Evolutionary conservation across 148 eudicot species (phyloP).

Genomic region (Euryodendron excelsum): DNA sequence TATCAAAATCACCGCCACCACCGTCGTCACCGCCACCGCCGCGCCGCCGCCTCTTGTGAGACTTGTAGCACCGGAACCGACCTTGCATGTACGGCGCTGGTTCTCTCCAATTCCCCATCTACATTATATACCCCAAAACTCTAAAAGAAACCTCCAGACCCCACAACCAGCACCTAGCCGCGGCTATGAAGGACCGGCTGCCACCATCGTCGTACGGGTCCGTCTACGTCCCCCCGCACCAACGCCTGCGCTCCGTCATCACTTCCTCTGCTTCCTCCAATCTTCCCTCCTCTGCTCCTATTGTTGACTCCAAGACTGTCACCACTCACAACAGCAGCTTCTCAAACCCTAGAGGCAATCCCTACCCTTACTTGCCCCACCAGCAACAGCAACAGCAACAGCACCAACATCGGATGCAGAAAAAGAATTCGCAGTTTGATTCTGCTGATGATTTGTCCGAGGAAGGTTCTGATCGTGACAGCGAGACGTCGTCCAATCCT

Average conservation of each 20-base stretch:
- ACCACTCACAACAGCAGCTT: conserved; percentile 11
- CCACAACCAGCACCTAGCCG: conserved; percentile 5
- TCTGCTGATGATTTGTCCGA: conserved; percentile 29
- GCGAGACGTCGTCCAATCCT: conserved; percentile 38
- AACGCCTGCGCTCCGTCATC: conserved; percentile 56
- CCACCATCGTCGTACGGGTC: conserved; percentile 38
- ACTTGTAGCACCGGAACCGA: background rate
- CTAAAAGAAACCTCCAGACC: conserved; percentile 17
- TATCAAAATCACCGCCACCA: background rate
- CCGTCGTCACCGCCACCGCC: background rate
- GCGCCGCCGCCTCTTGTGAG: background rate
- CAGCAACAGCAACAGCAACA: conserved; percentile 28
- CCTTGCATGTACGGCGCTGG: conserved; percentile 23
- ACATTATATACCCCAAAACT: conserved; percentile 25
- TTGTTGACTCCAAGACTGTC: conserved; percentile 10
- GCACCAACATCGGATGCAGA: conserved; percentile 19
- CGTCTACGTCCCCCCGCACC: conserved; percentile 90
- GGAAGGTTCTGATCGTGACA: conserved; percentile 35
- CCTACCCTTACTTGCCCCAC: conserved; percentile 31
- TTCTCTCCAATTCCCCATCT: conserved; percentile 20
- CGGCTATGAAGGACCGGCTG: conserved; percentile 65
- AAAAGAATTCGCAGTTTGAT: conserved; percentile 25
- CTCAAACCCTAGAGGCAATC: conserved; percentile 20
- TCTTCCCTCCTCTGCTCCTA: conserved; percentile 21
- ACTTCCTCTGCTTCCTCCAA: conserved; percentile 39